phyloP scores from a whole-genome alignment of 2,329 filamentous ascomycete genomes.

The Paecilomyces sp. region DNA sequence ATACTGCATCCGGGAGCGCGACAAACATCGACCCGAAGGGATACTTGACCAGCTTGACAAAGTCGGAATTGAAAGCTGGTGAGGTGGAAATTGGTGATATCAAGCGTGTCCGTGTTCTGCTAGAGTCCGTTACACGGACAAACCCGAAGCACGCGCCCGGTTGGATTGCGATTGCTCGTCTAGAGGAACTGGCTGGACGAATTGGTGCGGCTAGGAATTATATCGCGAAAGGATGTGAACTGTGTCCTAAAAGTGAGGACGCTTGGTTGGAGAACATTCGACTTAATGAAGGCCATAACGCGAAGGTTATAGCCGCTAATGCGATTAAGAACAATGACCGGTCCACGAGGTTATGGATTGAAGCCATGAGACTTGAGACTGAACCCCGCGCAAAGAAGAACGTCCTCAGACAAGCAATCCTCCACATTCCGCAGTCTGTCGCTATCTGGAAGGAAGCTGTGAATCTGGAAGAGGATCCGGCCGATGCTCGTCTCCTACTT shows the following conservation, averaged over 20 bases:
- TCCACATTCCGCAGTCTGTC: conserved; percentile 90
- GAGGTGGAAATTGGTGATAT: conserved; percentile 89
- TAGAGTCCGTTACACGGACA: conserved; percentile 96
- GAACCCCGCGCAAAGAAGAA: conserved; percentile 81
- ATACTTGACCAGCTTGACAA: conserved; percentile 86
- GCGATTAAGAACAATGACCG: conserved; percentile 87
- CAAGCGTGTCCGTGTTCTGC: conserved; percentile 79
- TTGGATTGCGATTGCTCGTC: conserved; percentile 87
- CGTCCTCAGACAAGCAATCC: conserved; percentile 82
- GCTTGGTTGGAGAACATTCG: conserved; percentile 95
- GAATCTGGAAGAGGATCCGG: conserved; percentile 84
- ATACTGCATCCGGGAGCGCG: conserved; percentile 67
- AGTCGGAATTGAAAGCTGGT: conserved; percentile 68
- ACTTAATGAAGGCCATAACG: conserved; percentile 84
- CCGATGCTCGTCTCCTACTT: conserved; percentile 79
- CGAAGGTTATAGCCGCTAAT: conserved; percentile 88
- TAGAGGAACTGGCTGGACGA: conserved; percentile 91
- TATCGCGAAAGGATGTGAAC: conserved; percentile 79
- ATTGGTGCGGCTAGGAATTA: conserved; percentile 81
- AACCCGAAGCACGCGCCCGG: conserved; percentile 92
- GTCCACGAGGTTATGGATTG: conserved; percentile 86
- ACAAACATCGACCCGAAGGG: conserved; percentile 93
- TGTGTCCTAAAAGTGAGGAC: conserved; percentile 90
- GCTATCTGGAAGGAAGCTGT: conserved; percentile 97
- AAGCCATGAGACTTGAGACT: conserved; percentile 87